Conservation (phyloP, 306 rosid species). For the Lathyrus aphaca region DNA sequence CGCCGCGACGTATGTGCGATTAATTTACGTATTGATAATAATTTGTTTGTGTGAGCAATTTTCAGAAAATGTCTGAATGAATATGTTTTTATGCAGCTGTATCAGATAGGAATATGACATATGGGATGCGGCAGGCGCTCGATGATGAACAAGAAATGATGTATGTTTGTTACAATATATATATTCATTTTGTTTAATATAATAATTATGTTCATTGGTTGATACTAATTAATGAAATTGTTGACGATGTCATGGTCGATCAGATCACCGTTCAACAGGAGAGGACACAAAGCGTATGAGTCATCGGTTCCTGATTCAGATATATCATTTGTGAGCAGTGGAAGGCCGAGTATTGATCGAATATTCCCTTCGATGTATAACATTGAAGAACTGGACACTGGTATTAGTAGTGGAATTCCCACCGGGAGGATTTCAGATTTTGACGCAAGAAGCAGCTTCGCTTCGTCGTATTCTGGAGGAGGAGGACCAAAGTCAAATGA, state of each 20-base stretch:
- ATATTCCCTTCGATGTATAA: slow-evolving; percentile 41
- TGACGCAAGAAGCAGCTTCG: slow-evolving; percentile 50
- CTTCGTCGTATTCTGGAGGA: slow-evolving; percentile 44
- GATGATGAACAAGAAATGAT: slow-evolving; percentile 55
- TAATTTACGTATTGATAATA: background rate
- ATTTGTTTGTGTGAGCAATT: background rate
- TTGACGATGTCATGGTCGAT: background rate
- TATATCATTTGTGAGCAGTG: slow-evolving; percentile 72
- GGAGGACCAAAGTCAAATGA: slow-evolving; percentile 44
- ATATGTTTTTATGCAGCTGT: slow-evolving; percentile 22
- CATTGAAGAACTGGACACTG: slow-evolving; percentile 33
- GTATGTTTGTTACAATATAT: slow-evolving; percentile 42
- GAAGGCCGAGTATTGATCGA: slow-evolving; percentile 56
- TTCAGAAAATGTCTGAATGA: background rate
- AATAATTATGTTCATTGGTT: background rate
- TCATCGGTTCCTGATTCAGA: slow-evolving; percentile 52
- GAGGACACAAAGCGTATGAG: slow-evolving; percentile 47
- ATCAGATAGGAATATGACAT: slow-evolving; percentile 35
- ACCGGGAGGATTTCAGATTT: slow-evolving; percentile 52
- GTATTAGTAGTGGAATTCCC: slow-evolving; percentile 7
- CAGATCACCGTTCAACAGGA: slow-evolving; percentile 75
- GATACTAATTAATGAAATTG: background rate
- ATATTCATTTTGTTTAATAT: background rate
- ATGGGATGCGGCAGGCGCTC: slow-evolving; percentile 3
- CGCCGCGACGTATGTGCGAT: slow-evolving; percentile 43